A percentile compares a stretch with the other conserved stretches of the same genome.
phyloP scores from a whole-genome alignment of 2,329 filamentous ascomycete genomes.

The Alternaria triticimaculans region DNA sequence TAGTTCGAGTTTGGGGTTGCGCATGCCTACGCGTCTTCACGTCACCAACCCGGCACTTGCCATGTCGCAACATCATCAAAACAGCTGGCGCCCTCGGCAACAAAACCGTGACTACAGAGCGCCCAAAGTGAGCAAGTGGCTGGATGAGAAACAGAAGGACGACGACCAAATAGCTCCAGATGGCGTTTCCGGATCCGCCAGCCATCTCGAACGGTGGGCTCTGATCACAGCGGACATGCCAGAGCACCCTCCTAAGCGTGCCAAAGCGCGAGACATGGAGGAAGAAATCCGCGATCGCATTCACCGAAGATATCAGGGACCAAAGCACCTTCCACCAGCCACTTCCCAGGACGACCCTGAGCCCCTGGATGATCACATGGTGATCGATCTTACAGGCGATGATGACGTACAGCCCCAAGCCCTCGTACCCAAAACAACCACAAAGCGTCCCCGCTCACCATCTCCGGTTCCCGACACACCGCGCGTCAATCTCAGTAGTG shows the following conservation, averaged over 20 bases:
- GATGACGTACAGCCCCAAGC: background rate
- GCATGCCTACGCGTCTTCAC: background rate
- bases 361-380: background rate
- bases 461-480: background rate
- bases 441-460: slow-evolving; percentile 3
- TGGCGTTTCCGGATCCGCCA: slow-evolving; percentile 3
- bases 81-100: background rate
- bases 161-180: slow-evolving; percentile 18
- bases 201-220: slow-evolving; percentile 17
- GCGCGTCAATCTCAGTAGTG: background rate
- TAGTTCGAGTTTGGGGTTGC: background rate
- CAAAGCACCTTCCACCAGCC: background rate
- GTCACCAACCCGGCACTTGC: background rate
- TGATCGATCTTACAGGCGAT: background rate
- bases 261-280: slow-evolving; percentile 7
- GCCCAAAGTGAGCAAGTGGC: background rate
- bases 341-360: background rate
- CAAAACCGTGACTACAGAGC: background rate
- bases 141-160: slow-evolving; percentile 3
- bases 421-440: background rate
- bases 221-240: slow-evolving; percentile 11
- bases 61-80: slow-evolving; percentile 1
- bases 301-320: slow-evolving; percentile 6
- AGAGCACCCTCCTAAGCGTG: background rate
- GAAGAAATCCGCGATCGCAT: slow-evolving; percentile 7